Base-by-base conservation (phyloP, 257 asterid species). In the Capsicum pubescens region DNA sequence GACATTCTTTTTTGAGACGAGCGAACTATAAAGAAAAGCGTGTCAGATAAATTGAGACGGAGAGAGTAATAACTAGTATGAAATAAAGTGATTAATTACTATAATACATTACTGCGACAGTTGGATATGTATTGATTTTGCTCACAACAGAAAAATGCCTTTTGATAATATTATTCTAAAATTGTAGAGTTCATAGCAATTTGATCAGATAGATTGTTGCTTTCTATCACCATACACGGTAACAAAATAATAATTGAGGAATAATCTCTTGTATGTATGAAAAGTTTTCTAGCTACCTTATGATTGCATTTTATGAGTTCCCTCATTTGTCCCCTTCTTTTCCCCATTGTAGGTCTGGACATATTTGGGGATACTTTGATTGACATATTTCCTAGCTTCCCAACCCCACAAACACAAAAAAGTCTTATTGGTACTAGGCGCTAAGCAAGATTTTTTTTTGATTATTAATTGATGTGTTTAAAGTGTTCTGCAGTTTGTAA, bases 251-350 rank as follows among this genome's bases (percentile, higher is more conserved):
- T 12, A 50, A 21, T 21, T 76, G 58, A 50, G 81, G 81, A 52
- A 52, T 52, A 54, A 76, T 26, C 63, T 76, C 26, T 26, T 52
- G 26, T 26, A 26, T 52, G 26, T 26, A 26, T 76, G 81, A 76
- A 52, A 52, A 76, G 59, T 52, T 76, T 52, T 52, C 48, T 68
- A 68, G 3, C 54, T 76, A 26, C 48, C 64, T 76, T 76, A 76
- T 76, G 81, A 76, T 76, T 76, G 79, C 79, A 76, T 52, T 76
- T 21, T 13, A 21, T 52, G 52, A 52, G 48, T 76, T 76, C 60
- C 26, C 81, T 76, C 63, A 26, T 26, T 50, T 74, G 46, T 50
- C 60, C 60, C 12, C 26, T 8, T 39, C 39, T 39, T 15, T 8
- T 3, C 9, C 70, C 46, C 14, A 50, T 26, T 76, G 63, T 13